Percentiles rank a stretch among this genome's conserved stretches.
Evolutionary conservation across 148 eudicot species (phyloP).

Genomic region (Rhododendron williamsianum): DNA sequence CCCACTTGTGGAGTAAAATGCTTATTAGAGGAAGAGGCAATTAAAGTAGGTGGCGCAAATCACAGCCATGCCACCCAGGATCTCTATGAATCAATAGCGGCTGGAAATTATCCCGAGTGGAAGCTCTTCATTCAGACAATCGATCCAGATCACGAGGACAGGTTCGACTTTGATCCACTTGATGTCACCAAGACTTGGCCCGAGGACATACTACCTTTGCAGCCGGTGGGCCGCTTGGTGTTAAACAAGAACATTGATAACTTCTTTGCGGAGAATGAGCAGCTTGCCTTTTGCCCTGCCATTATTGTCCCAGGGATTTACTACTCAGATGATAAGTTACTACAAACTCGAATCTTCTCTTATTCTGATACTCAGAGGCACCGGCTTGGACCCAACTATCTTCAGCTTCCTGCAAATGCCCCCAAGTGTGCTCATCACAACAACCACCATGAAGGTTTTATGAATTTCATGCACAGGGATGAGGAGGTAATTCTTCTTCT

Average conservation of each 20-base stretch:
- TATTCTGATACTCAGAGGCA: constrained; percentile 94
- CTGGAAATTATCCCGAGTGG: constrained; percentile 98
- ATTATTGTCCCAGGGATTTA: constrained; percentile 77
- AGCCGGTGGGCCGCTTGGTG: constrained; percentile 92
- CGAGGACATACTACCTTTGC: constrained; percentile 81
- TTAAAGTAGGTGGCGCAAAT: constrained; percentile 82
- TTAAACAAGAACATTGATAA: constrained; percentile 93
- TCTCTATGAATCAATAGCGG: constrained; percentile 81
- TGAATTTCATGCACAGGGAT: constrained; percentile 99
- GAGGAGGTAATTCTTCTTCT: constrained; percentile 62
- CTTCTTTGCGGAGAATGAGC: constrained; percentile 93
- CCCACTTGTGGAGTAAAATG: constrained; percentile 92
- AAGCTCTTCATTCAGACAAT: constrained; percentile 79
- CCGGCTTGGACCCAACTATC: constrained; percentile 91
- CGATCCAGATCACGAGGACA: constrained; percentile 84
- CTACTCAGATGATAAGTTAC: constrained; percentile 90
- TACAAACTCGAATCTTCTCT: constrained; percentile 80
- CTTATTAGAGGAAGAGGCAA: constrained; percentile 73
- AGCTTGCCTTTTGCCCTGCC: constrained; percentile 85
- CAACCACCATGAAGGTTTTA: constrained; percentile 87
- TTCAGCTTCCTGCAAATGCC: constrained; percentile 89
- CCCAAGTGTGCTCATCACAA: constrained; percentile 93
- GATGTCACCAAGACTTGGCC: constrained; percentile 97
- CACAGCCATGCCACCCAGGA: constrained; percentile 98
- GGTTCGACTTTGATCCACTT: constrained; percentile 88